phyloP scores from a whole-genome alignment of 495 filamentous ascomycete species.

The Lineolata rhizophorae region DNA sequence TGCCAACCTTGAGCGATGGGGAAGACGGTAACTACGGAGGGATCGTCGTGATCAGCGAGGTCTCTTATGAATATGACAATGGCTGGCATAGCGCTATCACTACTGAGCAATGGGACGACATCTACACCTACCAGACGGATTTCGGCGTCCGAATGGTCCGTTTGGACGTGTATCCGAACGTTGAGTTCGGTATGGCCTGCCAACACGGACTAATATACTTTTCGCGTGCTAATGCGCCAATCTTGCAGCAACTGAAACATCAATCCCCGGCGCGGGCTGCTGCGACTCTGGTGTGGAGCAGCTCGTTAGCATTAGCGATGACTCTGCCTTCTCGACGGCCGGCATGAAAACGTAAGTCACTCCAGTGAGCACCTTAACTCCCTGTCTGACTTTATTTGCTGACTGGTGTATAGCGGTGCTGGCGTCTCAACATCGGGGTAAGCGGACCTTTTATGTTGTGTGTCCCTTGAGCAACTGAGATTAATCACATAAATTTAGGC shows the following conservation, averaged over 20 bases:
- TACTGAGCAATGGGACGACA: background rate
- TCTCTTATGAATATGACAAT: slow-evolving; percentile 29
- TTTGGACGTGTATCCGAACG: background rate
- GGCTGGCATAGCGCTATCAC: slow-evolving; percentile 33
- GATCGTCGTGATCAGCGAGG: slow-evolving; percentile 32
- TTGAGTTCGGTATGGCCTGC: background rate
- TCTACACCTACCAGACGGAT: background rate
- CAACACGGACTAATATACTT: no score
- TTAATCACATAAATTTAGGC: no score
- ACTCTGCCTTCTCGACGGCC: slow-evolving; percentile 26
- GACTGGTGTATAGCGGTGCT: no score
- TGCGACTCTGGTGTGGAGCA: slow-evolving; percentile 29
- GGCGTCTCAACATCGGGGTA: slow-evolving; percentile 30
- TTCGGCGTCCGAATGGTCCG: slow-evolving; percentile 1
- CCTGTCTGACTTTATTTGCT: no score
- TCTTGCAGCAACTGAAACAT: no score
- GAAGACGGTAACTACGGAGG: slow-evolving; percentile 31
- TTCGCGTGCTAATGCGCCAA: no score
- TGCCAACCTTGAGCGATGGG: slow-evolving; percentile 28
- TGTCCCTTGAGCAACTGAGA: no score
- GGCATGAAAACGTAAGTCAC: slow-evolving; percentile 27
- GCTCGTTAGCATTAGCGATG: slow-evolving; percentile 25
- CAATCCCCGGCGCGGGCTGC: slow-evolving; percentile 24
- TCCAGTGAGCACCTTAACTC: no score
- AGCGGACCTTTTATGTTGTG: no score